Evolutionary conservation across 306 rosid species (phyloP), one percentile per base, ranked within the genome.

Genomic region (Aeschynomene evenia): DNA sequence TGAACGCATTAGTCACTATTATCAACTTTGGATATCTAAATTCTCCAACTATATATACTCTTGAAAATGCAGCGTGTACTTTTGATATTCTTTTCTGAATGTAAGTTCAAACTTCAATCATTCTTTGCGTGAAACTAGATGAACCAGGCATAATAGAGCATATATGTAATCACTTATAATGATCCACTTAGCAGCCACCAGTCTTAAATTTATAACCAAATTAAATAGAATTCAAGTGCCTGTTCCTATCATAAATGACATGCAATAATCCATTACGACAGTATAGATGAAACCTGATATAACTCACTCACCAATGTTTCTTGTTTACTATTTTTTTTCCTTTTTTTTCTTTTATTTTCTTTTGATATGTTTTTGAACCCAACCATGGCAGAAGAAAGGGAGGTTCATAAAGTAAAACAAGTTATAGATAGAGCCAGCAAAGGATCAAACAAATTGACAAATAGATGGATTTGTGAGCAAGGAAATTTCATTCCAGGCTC

Each of bases 251-350:
- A 71, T 64, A 66, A 72, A 72, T 42, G 49, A 46, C 55, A 49
- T 65, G 59, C 20, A 57, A 40, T 78, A 29, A 60, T 78, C 78
- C 74, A 66, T 50, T 37, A 28, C 37, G 23, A 50, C 64, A 48
- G 57, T 58, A 78, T 66, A 72, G 49, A 57, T 36, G 73, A 49
- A 48, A 58, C 55, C 55, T 34, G 20, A 37, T 63, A 51, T 24
- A 43, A 39, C 34, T 64, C 60, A 65, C 61, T 70, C 63, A 72
- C 78, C 74, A 72, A 78, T 65, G 74, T 72, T 72, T 66, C 37
- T 23, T 64, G 54, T 56, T 56, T 64, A 33, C 42, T 8, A 3
- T 29, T 42, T 49, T 2, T 48, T 7, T 13, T 68, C 9, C 16
- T 2, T 5, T 61, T 72, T 33, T 62, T 0, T 1, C 24, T 43